Conservation (phyloP, 768 basidiomycete species). For the Rossbeevera mucosa region DNA sequence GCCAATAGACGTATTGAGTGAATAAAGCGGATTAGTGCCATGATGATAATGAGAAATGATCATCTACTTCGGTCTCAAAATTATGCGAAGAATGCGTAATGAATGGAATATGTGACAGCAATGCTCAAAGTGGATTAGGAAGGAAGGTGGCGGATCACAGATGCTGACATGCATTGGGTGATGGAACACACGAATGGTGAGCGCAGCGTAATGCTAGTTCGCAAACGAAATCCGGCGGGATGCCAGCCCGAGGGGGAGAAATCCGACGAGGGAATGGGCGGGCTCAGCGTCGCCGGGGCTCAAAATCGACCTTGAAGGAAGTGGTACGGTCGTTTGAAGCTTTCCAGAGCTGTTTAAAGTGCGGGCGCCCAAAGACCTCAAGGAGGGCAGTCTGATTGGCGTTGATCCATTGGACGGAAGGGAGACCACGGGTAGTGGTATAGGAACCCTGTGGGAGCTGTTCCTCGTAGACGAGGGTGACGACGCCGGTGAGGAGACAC, state of each 20-base stretch:
- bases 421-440: constrained; percentile 73
- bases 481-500: constrained; percentile 67
- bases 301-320: constrained; percentile 70
- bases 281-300: constrained; percentile 38
- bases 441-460: constrained; percentile 63
- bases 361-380: constrained; percentile 69
- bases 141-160: constrained; percentile 26
- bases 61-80: constrained; percentile 30
- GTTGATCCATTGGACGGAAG: constrained; percentile 72
- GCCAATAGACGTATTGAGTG: constrained; percentile 25
- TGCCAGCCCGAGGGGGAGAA: constrained; percentile 14
- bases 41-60: constrained; percentile 24
- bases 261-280: constrained; percentile 7
- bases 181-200: constrained; percentile 15
- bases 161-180: constrained; percentile 18
- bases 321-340: constrained; percentile 68
- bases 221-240: constrained; percentile 7
- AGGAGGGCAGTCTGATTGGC: constrained; percentile 62
- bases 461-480: constrained; percentile 73
- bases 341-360: constrained; percentile 66
- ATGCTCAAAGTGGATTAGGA: constrained; percentile 24
- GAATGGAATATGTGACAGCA: constrained; percentile 38
- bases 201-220: constrained; percentile 7
- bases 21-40: constrained; percentile 31
- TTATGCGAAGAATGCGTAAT: constrained; percentile 33